phyloP scores from a whole-genome alignment of 2,329 filamentous ascomycete genomes.

The Zelopaecilomyces penicillatus region DNA sequence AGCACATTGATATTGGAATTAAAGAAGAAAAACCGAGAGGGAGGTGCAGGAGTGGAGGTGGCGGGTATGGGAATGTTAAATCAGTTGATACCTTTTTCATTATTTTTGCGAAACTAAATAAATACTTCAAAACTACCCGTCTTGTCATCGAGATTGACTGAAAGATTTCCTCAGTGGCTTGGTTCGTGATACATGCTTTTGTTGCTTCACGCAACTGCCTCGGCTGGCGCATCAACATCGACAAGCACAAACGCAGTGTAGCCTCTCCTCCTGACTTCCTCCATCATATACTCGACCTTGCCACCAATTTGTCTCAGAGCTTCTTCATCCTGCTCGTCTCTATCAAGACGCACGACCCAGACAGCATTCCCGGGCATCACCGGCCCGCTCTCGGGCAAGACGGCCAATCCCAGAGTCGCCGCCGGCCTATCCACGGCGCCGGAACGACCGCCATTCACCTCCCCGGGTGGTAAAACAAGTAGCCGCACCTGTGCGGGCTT shows the following conservation, averaged over 20 bases:
- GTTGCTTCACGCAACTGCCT: too few species aligned
- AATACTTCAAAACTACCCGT: too few species aligned
- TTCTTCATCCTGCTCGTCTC: conserved; percentile 16
- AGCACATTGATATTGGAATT: too few species aligned
- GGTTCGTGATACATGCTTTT: too few species aligned
- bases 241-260: conserved; percentile 17
- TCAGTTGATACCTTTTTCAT: too few species aligned
- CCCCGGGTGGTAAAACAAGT: not conserved
- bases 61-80: too few species aligned
- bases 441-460: not conserved
- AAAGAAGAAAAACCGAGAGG: too few species aligned
- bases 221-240: conserved; percentile 9
- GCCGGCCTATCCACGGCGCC: not conserved
- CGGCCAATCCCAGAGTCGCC: not conserved
- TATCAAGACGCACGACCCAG: conserved; percentile 20
- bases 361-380: conserved; percentile 17
- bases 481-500: not conserved
- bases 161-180: too few species aligned
- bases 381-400: not conserved
- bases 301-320: too few species aligned
- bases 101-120: too few species aligned
- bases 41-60: too few species aligned
- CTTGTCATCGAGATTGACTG: too few species aligned
- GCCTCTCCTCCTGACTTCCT: conserved; percentile 5
- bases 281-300: conserved; percentile 14